Conservation (phyloP, 768 basidiomycete species). For the Lentinus brumalis region DNA sequence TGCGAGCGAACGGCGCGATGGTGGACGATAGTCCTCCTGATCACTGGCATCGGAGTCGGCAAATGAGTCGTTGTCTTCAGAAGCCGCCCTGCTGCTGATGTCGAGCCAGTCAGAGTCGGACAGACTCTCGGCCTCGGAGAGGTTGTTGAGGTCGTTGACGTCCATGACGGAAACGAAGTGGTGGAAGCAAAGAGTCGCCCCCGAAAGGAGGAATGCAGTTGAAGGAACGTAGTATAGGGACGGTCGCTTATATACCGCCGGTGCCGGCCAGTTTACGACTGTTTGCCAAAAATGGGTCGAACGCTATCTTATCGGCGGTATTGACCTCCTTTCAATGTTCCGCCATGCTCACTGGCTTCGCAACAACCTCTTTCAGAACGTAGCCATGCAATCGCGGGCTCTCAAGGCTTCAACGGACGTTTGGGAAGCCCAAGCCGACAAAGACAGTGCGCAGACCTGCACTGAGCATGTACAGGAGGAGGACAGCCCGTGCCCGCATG, state of each 20-base stretch:
- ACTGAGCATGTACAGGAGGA: neutral
- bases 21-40: constrained; percentile 58
- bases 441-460: no score
- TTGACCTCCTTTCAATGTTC: neutral
- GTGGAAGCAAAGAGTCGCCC: neutral
- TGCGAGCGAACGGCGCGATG: constrained; percentile 68
- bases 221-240: constrained; percentile 14
- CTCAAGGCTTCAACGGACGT: no score
- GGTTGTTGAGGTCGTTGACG: constrained; percentile 38
- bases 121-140: constrained; percentile 65
- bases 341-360: neutral
- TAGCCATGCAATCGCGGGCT: neutral
- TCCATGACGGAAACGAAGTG: constrained; percentile 27
- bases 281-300: constrained; percentile 16
- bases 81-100: constrained; percentile 62
- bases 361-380: neutral
- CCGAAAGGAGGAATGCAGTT: neutral
- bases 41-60: constrained; percentile 59
- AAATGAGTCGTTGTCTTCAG: constrained; percentile 72
- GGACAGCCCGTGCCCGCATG: neutral
- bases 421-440: no score
- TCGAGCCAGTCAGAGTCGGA: constrained; percentile 89
- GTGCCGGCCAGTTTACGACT: constrained; percentile 19
- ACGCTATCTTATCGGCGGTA: constrained; percentile 17
- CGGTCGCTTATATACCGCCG: constrained; percentile 27